These are phyloP conservation scores for Thalassiosira livingstoniorum DNA, from an alignment of 352 stramenopile genomes.

Conservation along the genomic window DNA sequence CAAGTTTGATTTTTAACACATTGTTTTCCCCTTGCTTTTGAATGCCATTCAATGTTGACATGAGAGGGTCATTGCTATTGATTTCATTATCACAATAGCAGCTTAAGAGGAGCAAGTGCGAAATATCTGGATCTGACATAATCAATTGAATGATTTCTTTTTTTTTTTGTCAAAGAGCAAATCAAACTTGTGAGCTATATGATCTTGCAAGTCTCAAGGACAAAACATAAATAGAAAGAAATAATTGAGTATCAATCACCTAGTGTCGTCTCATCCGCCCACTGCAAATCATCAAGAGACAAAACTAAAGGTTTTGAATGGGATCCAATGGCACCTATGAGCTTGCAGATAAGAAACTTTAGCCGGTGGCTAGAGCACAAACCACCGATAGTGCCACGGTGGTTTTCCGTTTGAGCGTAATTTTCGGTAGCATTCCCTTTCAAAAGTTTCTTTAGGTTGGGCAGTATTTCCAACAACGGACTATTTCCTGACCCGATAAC, in stretches of 20 bases:
- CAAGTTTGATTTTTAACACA: conserved; percentile 40
- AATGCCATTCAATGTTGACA: conserved; percentile 16
- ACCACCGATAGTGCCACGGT: neutral
- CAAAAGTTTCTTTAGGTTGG: neutral
- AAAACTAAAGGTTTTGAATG: neutral
- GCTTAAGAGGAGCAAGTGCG: conserved; percentile 42
- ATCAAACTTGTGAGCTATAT: neutral
- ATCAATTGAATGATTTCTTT: conserved; percentile 50
- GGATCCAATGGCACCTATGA: neutral
- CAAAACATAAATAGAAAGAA: neutral
- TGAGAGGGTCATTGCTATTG: conserved; percentile 10
- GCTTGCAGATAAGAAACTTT: neutral
- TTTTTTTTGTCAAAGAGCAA: neutral
- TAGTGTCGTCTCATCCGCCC: neutral
- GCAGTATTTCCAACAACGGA: neutral
- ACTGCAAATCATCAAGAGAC: neutral
- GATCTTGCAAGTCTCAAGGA: neutral
- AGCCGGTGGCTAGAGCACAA: neutral
- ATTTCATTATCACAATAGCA: conserved; percentile 51
- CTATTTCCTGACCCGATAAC: neutral
- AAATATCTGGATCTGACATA: conserved; percentile 36
- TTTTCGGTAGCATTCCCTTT: no score
- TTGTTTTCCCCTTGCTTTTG: conserved; percentile 29
- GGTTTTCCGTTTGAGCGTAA: neutral
- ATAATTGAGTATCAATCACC: neutral